Base-by-base conservation (phyloP, 1,284 basidiomycete genomes). In the Malassezia cuniculi region DNA sequence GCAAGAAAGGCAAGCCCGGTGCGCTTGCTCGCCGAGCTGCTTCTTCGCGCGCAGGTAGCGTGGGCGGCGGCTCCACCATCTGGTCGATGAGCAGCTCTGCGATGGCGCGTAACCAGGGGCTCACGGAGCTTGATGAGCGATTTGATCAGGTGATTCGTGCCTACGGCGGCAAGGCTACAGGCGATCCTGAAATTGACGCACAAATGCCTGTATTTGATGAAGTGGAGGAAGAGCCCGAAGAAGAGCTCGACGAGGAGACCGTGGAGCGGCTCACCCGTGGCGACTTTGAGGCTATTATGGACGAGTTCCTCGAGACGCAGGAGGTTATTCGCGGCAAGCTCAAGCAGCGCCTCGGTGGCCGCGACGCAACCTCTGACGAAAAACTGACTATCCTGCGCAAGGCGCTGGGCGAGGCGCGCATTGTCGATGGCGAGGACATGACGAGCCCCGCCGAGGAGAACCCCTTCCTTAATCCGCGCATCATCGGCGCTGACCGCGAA, bases 301-400 rank as follows among this genome's bases (percentile, higher is more conserved):
- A 90, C 67, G 85, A 94, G 58, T 97, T 97, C 68, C 72, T 97
- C 42, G 79, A 82, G 36, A 82, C 85, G 55, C 94, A 85, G 61
- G 90, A 97, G 65, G 71, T 85, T n/a, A 84, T 86, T 16, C 82
- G 85, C 20, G 69, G 71, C 36, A 85, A 84, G 63, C 76, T 90
- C 72, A 79, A 78, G 47, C 81, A 75, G 36, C 36, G 45, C 5
- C 50, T 65, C n/a, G 61, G 61, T 12, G 53, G 41, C 10, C 45
- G 39, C 14, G 50, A 48, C 8, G 48, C 60, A 2, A 54, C 59
- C 3, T 12, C 77, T 76, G 46, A 75, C 85, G 27, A 62, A 74
- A 82, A n/a, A 72, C 93, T 66, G 79, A 81, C 47, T 3, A 46
- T 63, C 25, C 12, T 65, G 11, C 51, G 61, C 21, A 41, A 55